phyloP scores from a whole-genome alignment of 306 rosid species.

The Acacia confusa region DNA sequence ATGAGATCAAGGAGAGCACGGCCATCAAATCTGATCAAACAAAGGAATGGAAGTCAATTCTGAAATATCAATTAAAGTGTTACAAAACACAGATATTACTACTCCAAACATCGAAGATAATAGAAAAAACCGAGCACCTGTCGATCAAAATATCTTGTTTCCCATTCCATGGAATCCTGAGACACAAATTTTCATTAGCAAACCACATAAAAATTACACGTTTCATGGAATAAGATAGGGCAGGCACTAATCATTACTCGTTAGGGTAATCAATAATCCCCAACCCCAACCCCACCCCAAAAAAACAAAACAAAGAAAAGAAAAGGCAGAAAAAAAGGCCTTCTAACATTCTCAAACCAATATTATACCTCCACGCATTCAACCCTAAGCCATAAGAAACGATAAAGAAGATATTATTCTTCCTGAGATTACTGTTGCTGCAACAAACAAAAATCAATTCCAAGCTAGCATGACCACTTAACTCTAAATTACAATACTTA shows the following conservation, averaged over 20 bases:
- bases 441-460: not conserved
- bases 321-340: not conserved
- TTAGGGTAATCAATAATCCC: not conserved
- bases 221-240: not conserved
- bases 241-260: not conserved
- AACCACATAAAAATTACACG: not conserved
- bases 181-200: constrained; percentile 5
- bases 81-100: not conserved
- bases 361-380: not conserved
- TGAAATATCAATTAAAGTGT: not conserved
- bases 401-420: not conserved
- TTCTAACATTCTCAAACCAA: not conserved
- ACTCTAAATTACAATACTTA: not conserved
- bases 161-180: constrained; percentile 99
- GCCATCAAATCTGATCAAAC: constrained; percentile 80
- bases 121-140: constrained; percentile 43
- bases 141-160: constrained; percentile 90
- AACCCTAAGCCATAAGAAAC: not conserved
- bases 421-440: not conserved
- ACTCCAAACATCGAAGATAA: not conserved
- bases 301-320: not conserved
- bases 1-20: constrained; percentile 97
- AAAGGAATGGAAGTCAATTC: constrained; percentile 16
- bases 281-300: not conserved
- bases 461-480: not conserved